phyloP scores from a whole-genome alignment of 148 eudicot species.

The Amaranthus cruentus region DNA sequence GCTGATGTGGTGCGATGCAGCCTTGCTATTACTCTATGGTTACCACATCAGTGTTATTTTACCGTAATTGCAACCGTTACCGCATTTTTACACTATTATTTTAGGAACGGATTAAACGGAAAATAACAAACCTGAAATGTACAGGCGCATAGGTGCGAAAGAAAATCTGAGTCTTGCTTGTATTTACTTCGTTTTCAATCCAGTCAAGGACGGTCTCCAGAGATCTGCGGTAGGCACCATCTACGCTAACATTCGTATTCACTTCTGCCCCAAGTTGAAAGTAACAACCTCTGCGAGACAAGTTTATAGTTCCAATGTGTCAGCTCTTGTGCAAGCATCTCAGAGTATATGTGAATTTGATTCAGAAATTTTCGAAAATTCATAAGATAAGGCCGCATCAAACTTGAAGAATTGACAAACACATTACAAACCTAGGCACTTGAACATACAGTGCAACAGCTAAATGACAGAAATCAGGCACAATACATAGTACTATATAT shows the following conservation, averaged over 20 bases:
- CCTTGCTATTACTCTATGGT: no score
- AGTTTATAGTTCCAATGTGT: not conserved
- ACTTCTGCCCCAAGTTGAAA: conserved; percentile 74
- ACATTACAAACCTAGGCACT: no score
- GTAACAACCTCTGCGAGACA: conserved; percentile 65
- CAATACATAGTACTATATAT: not conserved
- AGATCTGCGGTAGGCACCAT: conserved; percentile 60
- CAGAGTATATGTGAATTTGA: not conserved
- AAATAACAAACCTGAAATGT: conserved; percentile 75
- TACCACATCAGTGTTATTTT: no score
- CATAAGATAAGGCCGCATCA: no score
- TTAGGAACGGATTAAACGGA: not conserved
- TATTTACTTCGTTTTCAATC: conserved; percentile 61
- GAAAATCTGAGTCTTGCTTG: conserved; percentile 63
- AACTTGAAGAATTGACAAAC: no score
- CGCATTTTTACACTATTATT: no score
- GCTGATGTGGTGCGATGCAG: no score
- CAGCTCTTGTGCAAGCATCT: not conserved
- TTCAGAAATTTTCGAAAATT: no score
- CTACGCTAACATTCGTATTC: conserved; percentile 62
- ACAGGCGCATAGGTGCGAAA: conserved; percentile 91
- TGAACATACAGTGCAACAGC: not conserved
- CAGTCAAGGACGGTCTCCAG: conserved; percentile 61
- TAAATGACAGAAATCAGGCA: not conserved
- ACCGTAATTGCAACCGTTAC: no score